These are phyloP conservation scores for Aegilops bicornis DNA, from an alignment of 176 grass and related monocot species.

Conservation along the genomic window DNA sequence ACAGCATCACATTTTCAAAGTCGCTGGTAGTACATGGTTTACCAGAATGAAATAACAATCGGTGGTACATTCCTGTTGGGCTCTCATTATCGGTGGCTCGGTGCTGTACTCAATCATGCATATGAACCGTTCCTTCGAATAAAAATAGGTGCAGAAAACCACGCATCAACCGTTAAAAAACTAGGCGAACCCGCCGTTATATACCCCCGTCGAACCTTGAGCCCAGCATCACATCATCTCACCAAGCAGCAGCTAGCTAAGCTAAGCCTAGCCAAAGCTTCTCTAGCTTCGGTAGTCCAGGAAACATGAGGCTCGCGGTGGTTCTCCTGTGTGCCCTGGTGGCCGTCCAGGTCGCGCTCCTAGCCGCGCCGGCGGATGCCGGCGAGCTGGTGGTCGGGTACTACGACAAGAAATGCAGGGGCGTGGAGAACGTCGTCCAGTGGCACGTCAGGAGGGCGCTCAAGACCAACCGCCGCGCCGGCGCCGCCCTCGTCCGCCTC, in stretches of 20 bases:
- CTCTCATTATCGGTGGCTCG: background rate
- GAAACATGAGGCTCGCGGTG: constrained; percentile 37
- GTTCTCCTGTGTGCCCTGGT: constrained; percentile 27
- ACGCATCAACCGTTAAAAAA: background rate
- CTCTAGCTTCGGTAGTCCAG: background rate
- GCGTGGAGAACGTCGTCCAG: constrained; percentile 40
- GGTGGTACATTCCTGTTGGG: background rate
- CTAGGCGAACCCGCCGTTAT: background rate
- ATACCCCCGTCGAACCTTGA: constrained; percentile 2
- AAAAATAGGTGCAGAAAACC: background rate
- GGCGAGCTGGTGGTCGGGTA: constrained; percentile 34
- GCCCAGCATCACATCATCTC: background rate
- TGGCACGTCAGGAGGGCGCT: constrained; percentile 34
- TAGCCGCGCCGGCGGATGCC: background rate
- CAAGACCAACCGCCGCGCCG: constrained; percentile 43
- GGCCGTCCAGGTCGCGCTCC: constrained; percentile 23
- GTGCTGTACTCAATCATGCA: background rate
- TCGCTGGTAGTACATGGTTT: background rate
- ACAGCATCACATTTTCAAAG: background rate
- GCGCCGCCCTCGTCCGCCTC: constrained; percentile 56
- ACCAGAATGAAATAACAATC: background rate
- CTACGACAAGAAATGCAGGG: constrained; percentile 43
- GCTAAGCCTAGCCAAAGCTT: background rate
- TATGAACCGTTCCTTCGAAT: background rate
- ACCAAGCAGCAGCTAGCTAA: background rate